Evolutionary conservation across 108 stramenopile species (phyloP), one percentile per base, ranked within the genome.

Genomic region (Pseudonitzschia pungens): DNA sequence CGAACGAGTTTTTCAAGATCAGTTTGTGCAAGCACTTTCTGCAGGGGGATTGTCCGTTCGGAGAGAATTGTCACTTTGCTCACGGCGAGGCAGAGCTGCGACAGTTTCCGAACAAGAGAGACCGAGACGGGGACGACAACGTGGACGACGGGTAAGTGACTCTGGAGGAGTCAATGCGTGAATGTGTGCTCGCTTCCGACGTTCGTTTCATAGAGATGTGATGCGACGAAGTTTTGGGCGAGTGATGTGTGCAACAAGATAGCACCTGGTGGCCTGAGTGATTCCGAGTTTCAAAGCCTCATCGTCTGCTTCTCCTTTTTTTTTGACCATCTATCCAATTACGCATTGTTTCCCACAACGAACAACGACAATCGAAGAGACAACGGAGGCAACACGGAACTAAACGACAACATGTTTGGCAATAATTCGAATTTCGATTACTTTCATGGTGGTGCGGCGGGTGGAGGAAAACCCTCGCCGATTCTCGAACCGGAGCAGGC

Each of bases 1-100:
- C 92, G n/a, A 94, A 93, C 71, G 96, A 94, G 74, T 92, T 92
- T 72, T 96, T 82, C 75, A 96, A 96, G 68, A 84, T 95, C 10
- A 85, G 82, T 77, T 73, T 95, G 14, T 97, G 94, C 76, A 97
- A 95, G 62, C 94, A 95, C 66, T 95, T 88, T 66, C 58, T 92
- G 72, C 87, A 89, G 69, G 92, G 92, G 31, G 89, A 91, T 29
- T 96, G 96, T 84, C 96, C 93, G 14, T 96, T 94, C 82, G 96
- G 91, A 18, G 74, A 88, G 24, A 78, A 77, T 18, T 88, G 87
- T 71, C 87, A 88, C 45, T 96, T 94, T 86, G 96, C 96, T 21
- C 96, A 96, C 75, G 93, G 93, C 10, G 91, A 91, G 73, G 69
- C 78, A 15, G 95, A 94, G 68, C 71, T 94, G 62, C 58, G 83